Percentiles rank a stretch among this genome's conserved stretches.
phyloP scores from a whole-genome alignment of 495 filamentous ascomycete genomes.

The Delitschia confertaspora region DNA sequence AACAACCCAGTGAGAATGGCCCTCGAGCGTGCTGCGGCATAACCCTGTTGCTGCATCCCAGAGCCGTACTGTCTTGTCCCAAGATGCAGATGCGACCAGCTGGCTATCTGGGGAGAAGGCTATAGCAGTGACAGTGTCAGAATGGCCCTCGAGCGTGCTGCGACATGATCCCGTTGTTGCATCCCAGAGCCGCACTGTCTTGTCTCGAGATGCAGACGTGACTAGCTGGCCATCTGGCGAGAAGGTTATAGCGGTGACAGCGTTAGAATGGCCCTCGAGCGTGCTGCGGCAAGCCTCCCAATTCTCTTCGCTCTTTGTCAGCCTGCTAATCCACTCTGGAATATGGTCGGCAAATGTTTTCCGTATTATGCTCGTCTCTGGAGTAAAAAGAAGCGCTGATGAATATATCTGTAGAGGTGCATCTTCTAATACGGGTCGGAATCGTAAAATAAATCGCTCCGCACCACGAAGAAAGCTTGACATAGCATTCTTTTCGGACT shows the following conservation, averaged over 20 bases:
- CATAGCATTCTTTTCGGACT: neutral
- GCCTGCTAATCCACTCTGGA: slow-evolving; percentile 1
- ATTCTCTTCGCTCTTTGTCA: slow-evolving; percentile 5
- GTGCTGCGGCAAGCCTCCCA: slow-evolving; percentile 1
- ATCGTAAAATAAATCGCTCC: slow-evolving; percentile 32
- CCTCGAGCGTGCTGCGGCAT: slow-evolving; percentile 15
- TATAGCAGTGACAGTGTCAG: slow-evolving; percentile 6
- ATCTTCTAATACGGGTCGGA: slow-evolving; percentile 24
- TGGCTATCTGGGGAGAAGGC: slow-evolving; percentile 20
- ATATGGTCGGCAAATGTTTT: slow-evolving; percentile 6
- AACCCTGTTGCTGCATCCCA: slow-evolving; percentile 16
- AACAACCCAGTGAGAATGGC: slow-evolving; percentile 7
- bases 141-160: slow-evolving; percentile 17
- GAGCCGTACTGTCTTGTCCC: slow-evolving; percentile 11
- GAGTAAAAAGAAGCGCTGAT: slow-evolving; percentile 35
- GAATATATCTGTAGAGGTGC: slow-evolving; percentile 31
- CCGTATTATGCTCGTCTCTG: slow-evolving; percentile 21
- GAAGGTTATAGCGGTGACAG: slow-evolving; percentile 13
- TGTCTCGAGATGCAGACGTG: slow-evolving; percentile 9
- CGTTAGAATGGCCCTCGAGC: slow-evolving; percentile 14
- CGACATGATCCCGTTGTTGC: slow-evolving; percentile 9
- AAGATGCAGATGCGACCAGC: slow-evolving; percentile 11
- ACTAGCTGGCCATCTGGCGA: slow-evolving; percentile 17
- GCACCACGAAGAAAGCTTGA: slow-evolving; percentile 34
- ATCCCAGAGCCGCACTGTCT: slow-evolving; percentile 16